Conservation (phyloP, 495 filamentous ascomycete species). For the Daldinia caldariorum region DNA sequence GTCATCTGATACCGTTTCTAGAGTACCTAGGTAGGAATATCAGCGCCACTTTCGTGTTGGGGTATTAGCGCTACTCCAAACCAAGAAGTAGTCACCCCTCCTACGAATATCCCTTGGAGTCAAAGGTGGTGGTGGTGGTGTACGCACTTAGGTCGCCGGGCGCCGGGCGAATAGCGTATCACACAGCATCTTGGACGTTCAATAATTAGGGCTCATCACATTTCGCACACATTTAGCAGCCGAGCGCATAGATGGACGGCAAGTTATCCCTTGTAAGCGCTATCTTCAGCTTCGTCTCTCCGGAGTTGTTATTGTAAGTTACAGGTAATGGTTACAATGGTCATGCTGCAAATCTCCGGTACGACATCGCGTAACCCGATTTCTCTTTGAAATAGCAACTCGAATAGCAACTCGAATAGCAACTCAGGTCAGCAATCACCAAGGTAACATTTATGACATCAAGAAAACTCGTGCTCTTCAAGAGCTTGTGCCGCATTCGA, state of each 20-base stretch:
- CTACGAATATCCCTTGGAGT: conserved; percentile 18
- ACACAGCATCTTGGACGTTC: conserved; percentile 17
- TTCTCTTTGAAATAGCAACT: neutral
- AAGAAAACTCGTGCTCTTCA: conserved; percentile 31
- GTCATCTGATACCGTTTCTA: conserved; percentile 39
- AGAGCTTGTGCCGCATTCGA: conserved; percentile 32
- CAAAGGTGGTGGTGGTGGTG: conserved; percentile 20
- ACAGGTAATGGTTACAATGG: conserved; percentile 7
- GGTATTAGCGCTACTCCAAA: conserved; percentile 38
- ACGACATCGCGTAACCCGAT: conserved; percentile 16
- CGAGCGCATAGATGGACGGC: conserved; percentile 15
- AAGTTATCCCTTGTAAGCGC: conserved; percentile 20
- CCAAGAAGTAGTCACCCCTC: conserved; percentile 35
- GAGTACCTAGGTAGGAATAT: conserved; percentile 25
- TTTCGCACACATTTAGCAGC: conserved; percentile 6
- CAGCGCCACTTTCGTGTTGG: conserved; percentile 29
- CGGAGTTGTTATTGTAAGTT: neutral
- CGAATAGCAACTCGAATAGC: neutral
- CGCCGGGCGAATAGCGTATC: conserved; percentile 24
- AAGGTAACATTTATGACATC: conserved; percentile 22
- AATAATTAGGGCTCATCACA: neutral
- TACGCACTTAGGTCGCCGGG: neutral
- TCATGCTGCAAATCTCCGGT: conserved; percentile 5
- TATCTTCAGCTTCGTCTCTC: conserved; percentile 18
- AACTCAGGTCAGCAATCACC: conserved; percentile 15